Conservation (phyloP, 176 grass and related monocot species). For the Oryza glaberrima region DNA sequence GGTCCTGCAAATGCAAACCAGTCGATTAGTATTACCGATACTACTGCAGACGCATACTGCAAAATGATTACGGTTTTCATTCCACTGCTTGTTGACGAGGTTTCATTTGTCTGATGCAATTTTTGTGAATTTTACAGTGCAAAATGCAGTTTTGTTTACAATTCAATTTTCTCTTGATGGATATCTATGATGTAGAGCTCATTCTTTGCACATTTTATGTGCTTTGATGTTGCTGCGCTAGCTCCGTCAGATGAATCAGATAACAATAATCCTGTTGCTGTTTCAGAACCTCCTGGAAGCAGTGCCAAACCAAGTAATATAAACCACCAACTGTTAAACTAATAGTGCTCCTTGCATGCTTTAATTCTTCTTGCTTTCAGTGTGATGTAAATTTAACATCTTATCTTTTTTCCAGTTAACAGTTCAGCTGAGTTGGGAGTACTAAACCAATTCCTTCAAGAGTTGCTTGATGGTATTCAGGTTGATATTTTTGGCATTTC, state of each 20-base stretch:
- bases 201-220: constrained; percentile 99
- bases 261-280: constrained; percentile 30
- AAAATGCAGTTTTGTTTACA: neutral
- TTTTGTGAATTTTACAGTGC: constrained; percentile 29
- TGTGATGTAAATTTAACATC: constrained; percentile 18
- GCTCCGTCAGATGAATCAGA: constrained; percentile 49
- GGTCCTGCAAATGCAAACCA: constrained; percentile 62
- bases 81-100: constrained; percentile 95
- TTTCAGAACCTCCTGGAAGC: constrained; percentile 45
- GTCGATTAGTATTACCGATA: constrained; percentile 61
- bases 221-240: constrained; percentile 71
- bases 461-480: constrained; percentile 87
- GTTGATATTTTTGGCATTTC: constrained; percentile 44
- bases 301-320: constrained; percentile 51
- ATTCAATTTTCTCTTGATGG: neutral
- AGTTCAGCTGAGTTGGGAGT: constrained; percentile 60
- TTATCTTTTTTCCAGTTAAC: constrained; percentile 49
- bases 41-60: constrained; percentile 75
- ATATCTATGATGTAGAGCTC: constrained; percentile 65
- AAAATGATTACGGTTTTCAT: constrained; percentile 91
- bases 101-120: constrained; percentile 39
- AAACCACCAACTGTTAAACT: constrained; percentile 11
- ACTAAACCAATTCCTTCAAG: constrained; percentile 74
- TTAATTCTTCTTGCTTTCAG: constrained; percentile 15
- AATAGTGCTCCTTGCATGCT: constrained; percentile 7